Evolutionary conservation across 2,329 filamentous ascomycete genomes (phyloP), one percentile per base, ranked within the genome.

Genomic region (Aureobasidium sp.): DNA sequence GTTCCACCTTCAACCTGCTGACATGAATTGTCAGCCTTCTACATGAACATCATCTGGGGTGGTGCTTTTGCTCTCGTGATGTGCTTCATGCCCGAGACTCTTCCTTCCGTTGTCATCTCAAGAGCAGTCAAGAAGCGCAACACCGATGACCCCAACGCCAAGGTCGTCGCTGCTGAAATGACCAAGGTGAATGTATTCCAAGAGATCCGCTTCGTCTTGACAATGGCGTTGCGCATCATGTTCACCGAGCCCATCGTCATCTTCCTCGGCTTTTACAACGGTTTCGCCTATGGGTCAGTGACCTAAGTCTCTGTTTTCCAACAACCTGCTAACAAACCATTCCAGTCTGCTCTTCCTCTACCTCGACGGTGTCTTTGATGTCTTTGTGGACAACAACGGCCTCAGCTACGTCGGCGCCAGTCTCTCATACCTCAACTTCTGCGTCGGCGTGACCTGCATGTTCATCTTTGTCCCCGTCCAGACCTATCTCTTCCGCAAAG

Each of bases 81-180:
- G 60, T 62, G 60, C 29, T 62, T 62, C 44, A 42, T 62, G 41
- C 60, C 60, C 11, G 60, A 62, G 9, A 62, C 60, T 1, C 52
- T 62, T 8, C 60, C 60, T 1, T 31, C 48, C 0, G 79, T 86
- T 14, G 74, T 85, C 3, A 78, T 85, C 29, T 69, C 73, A 7
- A 85, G 85, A 68, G 82, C 82, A 3, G 71, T 76, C 5, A 80
- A 83, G 64, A 70, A 84, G 5, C 74, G 82, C 84, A 81, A 81
- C 82, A 81, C 14, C 8, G 83, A 84, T 56, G 82, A 85, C 66
- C 45, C 57, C 17, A 61, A 61, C 25, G 82, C 82, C 14, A 70
- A 72, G 62, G 70, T 73, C 62, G 70, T 74, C 56, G 72, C 73
- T 65, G 71, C 73, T 27, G 72, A 74, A 64, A 9, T 52, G 27